A percentile compares a stretch with the other conserved stretches of the same genome.
Evolutionary conservation across 305 asterid species (phyloP).

Genomic region (Striga hermonthica): DNA sequence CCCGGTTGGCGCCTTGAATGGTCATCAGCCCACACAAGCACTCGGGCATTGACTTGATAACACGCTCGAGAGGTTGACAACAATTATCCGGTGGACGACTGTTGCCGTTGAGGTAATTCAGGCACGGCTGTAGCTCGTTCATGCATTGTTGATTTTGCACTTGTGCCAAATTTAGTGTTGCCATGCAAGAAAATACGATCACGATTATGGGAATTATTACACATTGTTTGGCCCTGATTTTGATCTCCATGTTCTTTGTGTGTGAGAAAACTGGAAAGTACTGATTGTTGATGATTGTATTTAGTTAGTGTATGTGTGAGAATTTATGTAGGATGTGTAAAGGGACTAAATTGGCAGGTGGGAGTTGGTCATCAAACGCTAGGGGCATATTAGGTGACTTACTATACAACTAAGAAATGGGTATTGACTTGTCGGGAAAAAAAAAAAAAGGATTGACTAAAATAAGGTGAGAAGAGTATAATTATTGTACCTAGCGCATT

Average conservation of each 20-base stretch:
- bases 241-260: constrained; percentile 16
- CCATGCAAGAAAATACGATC: constrained; percentile 30
- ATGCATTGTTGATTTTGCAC: constrained; percentile 42
- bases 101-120: constrained; percentile 42
- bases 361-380: constrained; percentile 45
- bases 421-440: too few species aligned
- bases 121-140: constrained; percentile 53
- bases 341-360: constrained; percentile 32
- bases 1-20: constrained; percentile 49
- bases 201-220: not conserved
- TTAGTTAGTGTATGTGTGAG: not conserved
- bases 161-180: constrained; percentile 36
- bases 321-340: constrained; percentile 1
- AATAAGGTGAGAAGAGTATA: too few species aligned
- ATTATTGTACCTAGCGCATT: too few species aligned
- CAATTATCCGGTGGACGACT: constrained; percentile 49
- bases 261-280: not conserved
- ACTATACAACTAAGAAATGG: not conserved
- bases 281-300: not conserved
- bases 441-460: too few species aligned
- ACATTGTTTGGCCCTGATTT: constrained; percentile 20
- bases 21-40: constrained; percentile 58
- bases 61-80: constrained; percentile 45
- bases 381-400: constrained; percentile 30
- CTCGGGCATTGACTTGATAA: constrained; percentile 54